Evolutionary conservation across 192 early-diverging fungal genomes (phyloP), one percentile per base, ranked within the genome.

Genomic region (Spizellomyces punctatus): DNA sequence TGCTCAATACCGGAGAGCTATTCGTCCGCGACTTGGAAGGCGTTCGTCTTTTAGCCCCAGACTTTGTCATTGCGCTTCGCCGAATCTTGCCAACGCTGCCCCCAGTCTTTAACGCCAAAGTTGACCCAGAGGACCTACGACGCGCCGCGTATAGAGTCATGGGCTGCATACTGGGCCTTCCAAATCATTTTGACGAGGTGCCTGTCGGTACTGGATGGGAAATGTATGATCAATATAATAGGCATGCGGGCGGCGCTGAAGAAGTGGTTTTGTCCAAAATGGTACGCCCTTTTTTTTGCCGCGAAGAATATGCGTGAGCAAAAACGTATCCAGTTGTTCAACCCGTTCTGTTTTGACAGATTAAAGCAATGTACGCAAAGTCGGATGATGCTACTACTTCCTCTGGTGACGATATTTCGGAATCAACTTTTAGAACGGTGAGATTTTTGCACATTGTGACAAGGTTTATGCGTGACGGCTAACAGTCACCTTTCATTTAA

Each of bases 1-100:
- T 94, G 9, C 67, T 87, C 22, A 89, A 87, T 66, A 81, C 82
- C 41, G 76, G 72, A 12, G 80, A 79, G 27, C 69, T 94, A 17
- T 93, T 94, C 69, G 79, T 84, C 1, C 78, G 78, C 19, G 88
- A 90, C 14, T 73, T 94, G 46, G 83, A 90, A 17, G 94, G 94
- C 17, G 78, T 89, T 6, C 85, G 90, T 16, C 82, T 93, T 72
- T 77, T 93, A 50, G 81, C 91, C 5, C 90, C 92, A 0, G 86
- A 93, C 58, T 91, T 90, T 78, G 81, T 94, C 5, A 66, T 89
- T 16, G 91, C 85, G 6, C 79, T 92, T 9, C 82, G 84, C 54
- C 82, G 89, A 36, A 71, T 93, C 27, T 67, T 93, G 49, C 86
- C 87, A 4, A 2, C 46, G 21, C 60, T 81, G 44, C 64, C 69